A percentile compares a stretch with the other conserved stretches of the same genome.
These are phyloP conservation scores for Ambrosiella beaveri DNA, from an alignment of 2,329 filamentous ascomycete genomes.

Conservation along the genomic window DNA sequence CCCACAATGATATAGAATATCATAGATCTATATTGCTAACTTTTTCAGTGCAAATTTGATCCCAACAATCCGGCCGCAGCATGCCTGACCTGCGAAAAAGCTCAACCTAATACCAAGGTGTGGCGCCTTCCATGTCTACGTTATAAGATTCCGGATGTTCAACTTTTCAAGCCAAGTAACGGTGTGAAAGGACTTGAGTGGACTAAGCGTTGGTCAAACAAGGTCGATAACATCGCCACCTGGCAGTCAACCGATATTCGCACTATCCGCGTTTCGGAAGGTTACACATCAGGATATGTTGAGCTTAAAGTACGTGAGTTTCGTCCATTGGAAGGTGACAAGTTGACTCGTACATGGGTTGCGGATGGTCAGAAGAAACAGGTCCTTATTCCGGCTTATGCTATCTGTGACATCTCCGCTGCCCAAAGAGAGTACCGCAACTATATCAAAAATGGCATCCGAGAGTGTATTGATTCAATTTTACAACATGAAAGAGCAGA, in stretches of 20 bases:
- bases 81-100: constrained; percentile 37
- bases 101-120: constrained; percentile 28
- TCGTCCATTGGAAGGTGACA: constrained; percentile 36
- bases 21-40: constrained; percentile 4
- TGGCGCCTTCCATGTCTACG: constrained; percentile 39
- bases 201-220: constrained; percentile 40
- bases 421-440: constrained; percentile 30
- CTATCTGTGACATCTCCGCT: constrained; percentile 36
- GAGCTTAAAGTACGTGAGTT: constrained; percentile 36
- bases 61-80: constrained; percentile 28
- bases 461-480: constrained; percentile 28
- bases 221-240: constrained; percentile 35
- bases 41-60: constrained; percentile 33
- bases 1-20: neutral
- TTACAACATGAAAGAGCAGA: constrained; percentile 16
- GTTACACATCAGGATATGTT: constrained; percentile 32
- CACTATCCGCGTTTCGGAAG: constrained; percentile 34
- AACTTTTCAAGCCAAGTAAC: constrained; percentile 36
- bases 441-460: constrained; percentile 32
- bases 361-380: constrained; percentile 26
- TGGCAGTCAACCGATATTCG: constrained; percentile 37
- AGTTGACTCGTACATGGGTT: constrained; percentile 36
- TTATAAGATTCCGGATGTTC: constrained; percentile 42
- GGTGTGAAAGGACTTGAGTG: constrained; percentile 41
- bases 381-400: constrained; percentile 37